Conservation (phyloP, 139 green algal genomes). For the Spirogloea muscicola region DNA sequence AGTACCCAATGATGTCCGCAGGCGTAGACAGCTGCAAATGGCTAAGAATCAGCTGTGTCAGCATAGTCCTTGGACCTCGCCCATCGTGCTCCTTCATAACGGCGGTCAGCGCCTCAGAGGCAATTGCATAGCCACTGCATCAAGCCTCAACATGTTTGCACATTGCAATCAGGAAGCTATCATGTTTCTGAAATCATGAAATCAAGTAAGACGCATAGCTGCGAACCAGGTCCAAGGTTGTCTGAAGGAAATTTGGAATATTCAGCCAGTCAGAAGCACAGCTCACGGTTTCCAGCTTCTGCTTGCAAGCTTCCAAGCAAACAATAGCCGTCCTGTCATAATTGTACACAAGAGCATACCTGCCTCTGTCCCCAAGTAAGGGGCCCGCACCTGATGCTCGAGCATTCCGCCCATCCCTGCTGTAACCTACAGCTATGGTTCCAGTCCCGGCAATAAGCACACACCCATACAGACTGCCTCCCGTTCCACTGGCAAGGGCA, state of each 20-base stretch:
- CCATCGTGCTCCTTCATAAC: slow-evolving; percentile 20
- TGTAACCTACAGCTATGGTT: slow-evolving; percentile 14
- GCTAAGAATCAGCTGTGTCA: background rate
- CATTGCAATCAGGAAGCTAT: background rate
- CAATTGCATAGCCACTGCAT: slow-evolving; percentile 10
- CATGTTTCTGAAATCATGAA: background rate
- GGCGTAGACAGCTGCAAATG: background rate
- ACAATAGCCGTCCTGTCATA: too few relatives aligned
- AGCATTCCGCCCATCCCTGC: background rate
- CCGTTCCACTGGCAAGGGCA: slow-evolving; percentile 38
- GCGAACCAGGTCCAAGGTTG: background rate
- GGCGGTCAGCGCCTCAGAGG: slow-evolving; percentile 6
- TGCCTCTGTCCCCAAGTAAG: slow-evolving; percentile 19
- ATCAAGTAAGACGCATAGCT: background rate
- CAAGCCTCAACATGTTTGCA: background rate
- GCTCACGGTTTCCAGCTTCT: background rate
- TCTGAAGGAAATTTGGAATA: background rate
- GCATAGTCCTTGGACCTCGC: slow-evolving; percentile 1
- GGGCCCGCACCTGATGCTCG: slow-evolving; percentile 25
- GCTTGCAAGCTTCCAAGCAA: background rate
- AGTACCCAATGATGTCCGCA: slow-evolving; percentile 19
- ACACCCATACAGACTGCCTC: slow-evolving; percentile 8
- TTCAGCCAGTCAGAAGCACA: background rate
- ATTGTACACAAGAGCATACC: background rate
- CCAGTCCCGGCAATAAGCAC: slow-evolving; percentile 42